Evolutionary conservation across 2,329 filamentous ascomycete species (phyloP).

Genomic region (Neurospora crassa): DNA sequence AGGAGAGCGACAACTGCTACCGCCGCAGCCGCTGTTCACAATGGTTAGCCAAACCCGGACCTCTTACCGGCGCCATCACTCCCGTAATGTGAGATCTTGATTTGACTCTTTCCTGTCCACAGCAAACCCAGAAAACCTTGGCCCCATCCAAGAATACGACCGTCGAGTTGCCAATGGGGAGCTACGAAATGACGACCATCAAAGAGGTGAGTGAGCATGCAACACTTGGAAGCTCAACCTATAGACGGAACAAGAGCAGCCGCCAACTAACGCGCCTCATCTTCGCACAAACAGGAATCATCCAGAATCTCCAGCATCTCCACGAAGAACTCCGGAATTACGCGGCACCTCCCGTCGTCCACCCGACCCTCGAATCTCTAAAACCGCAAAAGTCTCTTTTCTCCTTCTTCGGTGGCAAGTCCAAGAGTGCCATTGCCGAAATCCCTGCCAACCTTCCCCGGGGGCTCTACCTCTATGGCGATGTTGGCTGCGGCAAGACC

Average conservation of each 20-base stretch:
- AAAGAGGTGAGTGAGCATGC: conserved; percentile 62
- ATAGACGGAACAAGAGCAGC: background rate
- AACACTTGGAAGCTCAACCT: background rate
- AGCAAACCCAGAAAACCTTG: conserved; percentile 33
- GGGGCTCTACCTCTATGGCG: conserved; percentile 89
- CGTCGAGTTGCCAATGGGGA: conserved; percentile 62
- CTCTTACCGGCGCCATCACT: background rate
- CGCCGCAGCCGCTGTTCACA: conserved; percentile 11
- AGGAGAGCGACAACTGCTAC: conserved; percentile 11
- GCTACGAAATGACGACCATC: conserved; percentile 80
- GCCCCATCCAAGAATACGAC: conserved; percentile 85
- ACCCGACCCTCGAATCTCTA: conserved; percentile 65
- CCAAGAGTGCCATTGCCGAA: conserved; percentile 30
- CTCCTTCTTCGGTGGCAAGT: conserved; percentile 49
- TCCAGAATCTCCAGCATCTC: conserved; percentile 79
- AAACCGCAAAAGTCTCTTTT: conserved; percentile 48
- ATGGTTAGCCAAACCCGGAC: conserved; percentile 7
- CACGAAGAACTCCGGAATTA: conserved; percentile 75
- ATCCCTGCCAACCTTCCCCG: conserved; percentile 71
- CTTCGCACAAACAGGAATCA: conserved; percentile 52
- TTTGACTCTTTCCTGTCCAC: conserved; percentile 2
- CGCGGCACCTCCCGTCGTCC: conserved; percentile 60
- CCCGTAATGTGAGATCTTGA: background rate
- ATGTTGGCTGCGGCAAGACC: conserved; percentile 95
- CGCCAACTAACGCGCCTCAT: background rate